Evolutionary conservation across 495 filamentous ascomycete species (phyloP).

Genomic region (Penicillium waksmanii): DNA sequence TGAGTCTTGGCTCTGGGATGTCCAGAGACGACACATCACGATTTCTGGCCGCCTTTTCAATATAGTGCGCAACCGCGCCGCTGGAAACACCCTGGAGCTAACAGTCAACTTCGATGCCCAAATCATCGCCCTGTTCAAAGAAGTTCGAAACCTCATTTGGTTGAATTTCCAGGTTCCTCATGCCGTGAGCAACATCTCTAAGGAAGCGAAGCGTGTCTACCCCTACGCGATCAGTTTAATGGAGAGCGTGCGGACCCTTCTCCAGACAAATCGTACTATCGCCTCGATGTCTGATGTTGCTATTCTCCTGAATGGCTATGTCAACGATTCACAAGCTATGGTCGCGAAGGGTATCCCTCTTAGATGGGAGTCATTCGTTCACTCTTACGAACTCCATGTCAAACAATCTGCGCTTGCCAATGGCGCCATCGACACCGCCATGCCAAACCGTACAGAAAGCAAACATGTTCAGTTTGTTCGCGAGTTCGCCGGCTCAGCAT

Average conservation of each 20-base stretch:
- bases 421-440: slow-evolving; percentile 61
- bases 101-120: slow-evolving; percentile 96
- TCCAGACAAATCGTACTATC: slow-evolving; percentile 84
- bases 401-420: slow-evolving; percentile 67
- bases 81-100: slow-evolving; percentile 83
- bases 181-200: slow-evolving; percentile 89
- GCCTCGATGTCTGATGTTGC: slow-evolving; percentile 80
- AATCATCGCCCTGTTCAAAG: slow-evolving; percentile 96
- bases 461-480: slow-evolving; percentile 95
- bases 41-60: slow-evolving; percentile 91
- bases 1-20: slow-evolving; percentile 91
- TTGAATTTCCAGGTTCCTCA: slow-evolving; percentile 91
- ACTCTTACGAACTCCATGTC: slow-evolving; percentile 89
- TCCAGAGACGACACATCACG: slow-evolving; percentile 79
- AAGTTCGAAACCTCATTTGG: slow-evolving; percentile 96
- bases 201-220: slow-evolving; percentile 96
- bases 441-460: slow-evolving; percentile 70
- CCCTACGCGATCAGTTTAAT: slow-evolving; percentile 97
- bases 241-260: slow-evolving; percentile 90
- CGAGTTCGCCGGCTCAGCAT: slow-evolving; percentile 84
- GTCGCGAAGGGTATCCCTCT: slow-evolving; percentile 84
- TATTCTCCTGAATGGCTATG: slow-evolving; percentile 84
- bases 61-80: slow-evolving; percentile 81
- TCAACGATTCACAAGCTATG: slow-evolving; percentile 81
- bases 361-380: slow-evolving; percentile 96